Evolutionary conservation across 179 eudicot genomes (phyloP).

Genomic region (Amaranthus tricolor): DNA sequence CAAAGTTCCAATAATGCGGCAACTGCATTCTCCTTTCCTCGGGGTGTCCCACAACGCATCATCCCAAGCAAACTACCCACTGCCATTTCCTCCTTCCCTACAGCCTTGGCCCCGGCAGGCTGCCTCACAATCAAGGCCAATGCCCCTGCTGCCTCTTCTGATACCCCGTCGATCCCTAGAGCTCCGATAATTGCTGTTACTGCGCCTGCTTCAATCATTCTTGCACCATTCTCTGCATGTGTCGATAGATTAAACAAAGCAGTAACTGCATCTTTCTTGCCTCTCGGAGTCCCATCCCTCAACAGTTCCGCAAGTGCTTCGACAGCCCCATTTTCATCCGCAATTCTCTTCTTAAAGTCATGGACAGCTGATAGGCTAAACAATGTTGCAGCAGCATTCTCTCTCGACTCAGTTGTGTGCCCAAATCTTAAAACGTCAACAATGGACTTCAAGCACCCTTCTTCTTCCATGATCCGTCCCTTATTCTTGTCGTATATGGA

Average conservation of each 20-base stretch:
- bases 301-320: constrained; percentile 57
- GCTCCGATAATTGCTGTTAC: constrained; percentile 55
- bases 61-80: constrained; percentile 60
- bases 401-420: constrained; percentile 69
- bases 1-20: constrained; percentile 84
- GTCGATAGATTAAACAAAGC: constrained; percentile 78
- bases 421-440: constrained; percentile 62
- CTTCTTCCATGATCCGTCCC: constrained; percentile 57
- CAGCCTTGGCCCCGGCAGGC: constrained; percentile 67
- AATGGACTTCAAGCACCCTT: constrained; percentile 59
- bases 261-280: constrained; percentile 80
- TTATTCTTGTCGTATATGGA: constrained; percentile 80
- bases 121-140: constrained; percentile 73
- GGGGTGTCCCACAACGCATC: constrained; percentile 74
- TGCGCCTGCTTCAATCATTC: constrained; percentile 68
- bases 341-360: constrained; percentile 68
- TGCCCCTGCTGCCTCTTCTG: constrained; percentile 89
- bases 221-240: constrained; percentile 48
- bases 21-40: constrained; percentile 87
- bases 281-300: constrained; percentile 64
- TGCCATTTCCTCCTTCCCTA: constrained; percentile 59
- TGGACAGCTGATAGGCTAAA: constrained; percentile 90
- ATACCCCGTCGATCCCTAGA: constrained; percentile 54
- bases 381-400: constrained; percentile 90
- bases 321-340: constrained; percentile 60